Base-by-base conservation (phyloP, 495 filamentous ascomycete species). In the Lophiostoma macrostomum region DNA sequence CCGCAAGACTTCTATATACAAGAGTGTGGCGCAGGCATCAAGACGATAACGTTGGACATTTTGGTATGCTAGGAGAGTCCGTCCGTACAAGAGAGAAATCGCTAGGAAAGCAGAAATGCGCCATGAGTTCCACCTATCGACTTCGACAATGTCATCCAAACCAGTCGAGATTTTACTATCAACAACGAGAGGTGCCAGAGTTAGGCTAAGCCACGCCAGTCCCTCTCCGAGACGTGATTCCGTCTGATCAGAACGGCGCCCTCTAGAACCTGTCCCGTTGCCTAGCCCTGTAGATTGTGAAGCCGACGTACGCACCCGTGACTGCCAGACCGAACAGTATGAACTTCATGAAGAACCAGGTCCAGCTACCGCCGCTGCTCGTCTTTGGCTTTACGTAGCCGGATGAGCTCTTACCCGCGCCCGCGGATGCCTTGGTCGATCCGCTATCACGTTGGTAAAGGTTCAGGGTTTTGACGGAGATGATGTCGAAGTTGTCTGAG, bases 401-500 rank as follows among this genome's bases (percentile, higher is more conserved):
- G 24, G 25, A 47, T 27, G 35, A 56, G 22, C 14, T 50, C 60
- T 74, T 39, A 71, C 62, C 55, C 67, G 42, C 65, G 73, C 35
- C 59, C 63, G 42, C 66, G 56, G 34, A 61, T 71, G 39, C 60
- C 49, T 64, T 73, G 77, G 44, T 83, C 71, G 49, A 77, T 78
- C 64, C 66, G 3, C 47, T 31, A 25, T 50, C 49, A 20, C 65
- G 64, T 30, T 60, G 52, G 71, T 99, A 96, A 23, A 97, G 76
- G 67, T 96, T 97, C 76, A 87, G 86, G 31, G 91, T 82, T 51
- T 84, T 74, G 68, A 99, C 80, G 47, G 79, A 85, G 69, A 97
- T 85, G 69, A 99, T 94, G 69, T 99, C 94, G 79, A 95, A 90
- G 77, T 96, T 95, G 71, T 99, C 94, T 68, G 80, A 88, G 60